Evolutionary conservation across 805 yeast species (phyloP).

Genomic region (Yamadazyma sp.): DNA sequence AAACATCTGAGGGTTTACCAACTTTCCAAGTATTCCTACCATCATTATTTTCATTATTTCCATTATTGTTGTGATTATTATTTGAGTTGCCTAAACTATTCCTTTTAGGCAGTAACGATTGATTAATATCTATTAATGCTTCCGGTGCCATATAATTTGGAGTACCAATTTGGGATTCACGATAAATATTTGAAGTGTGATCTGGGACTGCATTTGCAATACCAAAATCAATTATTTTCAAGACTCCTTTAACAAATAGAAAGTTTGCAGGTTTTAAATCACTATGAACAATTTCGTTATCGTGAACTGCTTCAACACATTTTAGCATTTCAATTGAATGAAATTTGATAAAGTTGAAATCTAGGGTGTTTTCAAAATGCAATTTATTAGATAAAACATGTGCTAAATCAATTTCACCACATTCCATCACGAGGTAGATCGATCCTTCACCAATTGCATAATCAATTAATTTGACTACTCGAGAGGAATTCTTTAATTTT

Average conservation of each 20-base stretch:
- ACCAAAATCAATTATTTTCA: slow-evolving; percentile 93
- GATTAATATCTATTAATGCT: slow-evolving; percentile 64
- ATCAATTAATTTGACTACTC: slow-evolving; percentile 80
- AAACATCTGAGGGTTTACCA: slow-evolving; percentile 92
- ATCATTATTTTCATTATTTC: slow-evolving; percentile 6
- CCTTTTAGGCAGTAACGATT: slow-evolving; percentile 24
- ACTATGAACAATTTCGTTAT: slow-evolving; percentile 79
- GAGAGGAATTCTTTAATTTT: slow-evolving; percentile 51
- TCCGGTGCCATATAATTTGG: slow-evolving; percentile 99
- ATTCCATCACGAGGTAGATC: slow-evolving; percentile 82
- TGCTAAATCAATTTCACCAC: slow-evolving; percentile 89
- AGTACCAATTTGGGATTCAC: slow-evolving; percentile 91
- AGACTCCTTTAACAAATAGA: slow-evolving; percentile 73
- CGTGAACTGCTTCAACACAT: slow-evolving; percentile 87
- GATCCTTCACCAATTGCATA: slow-evolving; percentile 64
- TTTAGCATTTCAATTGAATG: slow-evolving; percentile 74
- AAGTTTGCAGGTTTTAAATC: slow-evolving; percentile 73
- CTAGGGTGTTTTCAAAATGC: slow-evolving; percentile 39
- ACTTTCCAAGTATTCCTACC: slow-evolving; percentile 58
- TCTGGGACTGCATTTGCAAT: slow-evolving; percentile 93
- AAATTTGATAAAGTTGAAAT: slow-evolving; percentile 72
- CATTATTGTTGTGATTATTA: too few relatives aligned
- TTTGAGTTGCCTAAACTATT: too few relatives aligned
- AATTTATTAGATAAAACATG: slow-evolving; percentile 64
- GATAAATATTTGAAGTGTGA: slow-evolving; percentile 82